Evolutionary conservation across 1,139 yeast species (phyloP), one percentile per base, ranked within the genome.

Genomic region (Diutina mesorugosa): DNA sequence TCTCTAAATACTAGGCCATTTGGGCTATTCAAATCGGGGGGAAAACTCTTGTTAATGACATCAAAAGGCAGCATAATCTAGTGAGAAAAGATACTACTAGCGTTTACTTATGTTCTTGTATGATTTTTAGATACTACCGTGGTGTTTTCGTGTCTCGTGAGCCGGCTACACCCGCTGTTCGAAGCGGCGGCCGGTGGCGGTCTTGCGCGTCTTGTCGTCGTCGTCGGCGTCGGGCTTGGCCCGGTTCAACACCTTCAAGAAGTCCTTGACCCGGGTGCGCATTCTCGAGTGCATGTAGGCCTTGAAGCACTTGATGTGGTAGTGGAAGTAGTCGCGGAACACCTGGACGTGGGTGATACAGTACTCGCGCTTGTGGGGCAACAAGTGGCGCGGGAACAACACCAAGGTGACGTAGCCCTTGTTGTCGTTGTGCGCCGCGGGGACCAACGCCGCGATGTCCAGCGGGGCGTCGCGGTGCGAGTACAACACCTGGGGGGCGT

Each of bases 241-340:
- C 67, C 99, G 82, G 76, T 95, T 93, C 73, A 93, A 83, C 54
- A 95, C 93, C 78, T 93, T 93, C 68, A 91, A 81, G 75, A 91
- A 93, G 66, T 95, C 95, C 64, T 87, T 84, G 50, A 93, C 98
- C 65, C 99, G 82, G 72, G 78, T 89, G 72, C 99, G 84, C 99
- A 93, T 93, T 78, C 99, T 84, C 58, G 97, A 90, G 72, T 93
- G 99, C 87, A 93, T 85, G 74, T 89, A 95, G 48, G 99, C 98
- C 78, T 93, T 93, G 60, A 97, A 90, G 70, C 97, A 91, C 73
- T 93, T 93, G 75, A 93, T 93, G 69, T 93, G 99, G 73, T 91
- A 93, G 71, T 93, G 99, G 86, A 93, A 91, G 72, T 91, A 93
- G 69, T 90, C 95, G 72, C 99, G 81, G 74, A 93, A 95, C 61